Evolutionary conservation across 345 rosid species (phyloP), one percentile per base, ranked within the genome.

Genomic region (Orychophragmus violaceus): DNA sequence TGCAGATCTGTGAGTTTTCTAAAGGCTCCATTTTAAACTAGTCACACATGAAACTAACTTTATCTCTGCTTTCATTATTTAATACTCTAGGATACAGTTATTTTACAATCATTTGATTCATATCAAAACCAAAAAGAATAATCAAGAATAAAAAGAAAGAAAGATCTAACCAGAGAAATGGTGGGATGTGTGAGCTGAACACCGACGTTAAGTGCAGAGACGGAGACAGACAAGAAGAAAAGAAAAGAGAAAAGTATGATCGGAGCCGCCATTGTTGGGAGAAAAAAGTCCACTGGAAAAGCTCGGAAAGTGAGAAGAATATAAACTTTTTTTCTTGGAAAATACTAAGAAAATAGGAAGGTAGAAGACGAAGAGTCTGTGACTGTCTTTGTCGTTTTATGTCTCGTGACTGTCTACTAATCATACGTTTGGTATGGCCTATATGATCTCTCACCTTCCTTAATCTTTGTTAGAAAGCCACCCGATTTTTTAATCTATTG

Each of bases 151-250:
- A n/a, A 5, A 37, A 39, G 3, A 44, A 44, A 49, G 29, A 49
- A 49, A 5, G 2, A n/a, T 36, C 84, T 42, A 17, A 86, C 95
- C 84, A 89, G 52, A 32, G 85, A 52, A 23, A 89, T n/a, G 3
- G 81, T 29, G 8, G 87, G 68, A 79, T 75, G 68, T 5, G 78
- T 30, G 25, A 82, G 28, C 70, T 87, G 95, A 53, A 87, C 77
- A 17, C 96, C 95, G 51, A 92, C 50, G 81, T 85, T 85, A 64
- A 92, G 93, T 5, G 84, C 84, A 6, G 63, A 57, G 39, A 77
- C 78, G 12, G 84, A 44, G 64, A 76, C 19, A 54, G 63, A 71
- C 37, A 68, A 71, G 19, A 74, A 23, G 39, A 65, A 37, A 46
- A 72, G 23, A 70, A 29, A 32, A 54, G 77, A 21, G 54, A 58